Conservation (phyloP, 805 yeast genomes). For the Candida montana region DNA sequence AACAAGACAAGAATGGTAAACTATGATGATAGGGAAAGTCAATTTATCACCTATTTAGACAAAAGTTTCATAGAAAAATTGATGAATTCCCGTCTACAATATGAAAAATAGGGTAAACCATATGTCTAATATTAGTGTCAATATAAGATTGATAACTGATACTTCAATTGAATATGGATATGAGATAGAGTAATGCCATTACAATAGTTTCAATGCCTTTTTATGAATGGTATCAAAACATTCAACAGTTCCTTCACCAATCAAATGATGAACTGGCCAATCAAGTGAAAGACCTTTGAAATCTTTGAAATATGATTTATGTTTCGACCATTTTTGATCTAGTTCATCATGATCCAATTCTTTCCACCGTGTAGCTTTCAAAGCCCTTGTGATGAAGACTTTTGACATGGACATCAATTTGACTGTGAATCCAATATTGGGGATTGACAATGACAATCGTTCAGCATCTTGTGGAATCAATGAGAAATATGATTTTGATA, state of each 20-base stretch:
- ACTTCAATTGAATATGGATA: too few species aligned
- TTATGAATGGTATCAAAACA: conserved; percentile 51
- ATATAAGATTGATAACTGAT: too few species aligned
- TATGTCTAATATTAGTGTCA: too few species aligned
- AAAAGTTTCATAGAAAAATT: too few species aligned
- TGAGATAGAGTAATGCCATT: too few species aligned
- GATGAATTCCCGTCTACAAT: too few species aligned
- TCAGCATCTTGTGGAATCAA: conserved; percentile 34
- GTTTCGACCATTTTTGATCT: conserved; percentile 40
- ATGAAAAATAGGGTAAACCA: too few species aligned
- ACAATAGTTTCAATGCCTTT: conserved; percentile 1
- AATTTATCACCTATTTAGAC: too few species aligned
- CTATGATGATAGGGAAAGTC: too few species aligned
- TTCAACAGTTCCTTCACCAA: conserved; percentile 49
- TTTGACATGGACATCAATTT: conserved; percentile 40
- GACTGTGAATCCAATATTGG: conserved; percentile 45
- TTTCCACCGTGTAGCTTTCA: conserved; percentile 33
- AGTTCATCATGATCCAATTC: conserved; percentile 41
- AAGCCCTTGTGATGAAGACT: conserved; percentile 35
- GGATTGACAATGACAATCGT: conserved; percentile 40
- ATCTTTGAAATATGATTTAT: conserved; percentile 39
- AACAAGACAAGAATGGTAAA: too few species aligned
- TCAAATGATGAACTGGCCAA: conserved; percentile 47
- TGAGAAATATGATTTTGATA: conserved; percentile 39
- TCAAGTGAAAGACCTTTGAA: conserved; percentile 45